These are phyloP conservation scores for Debaryomycetaceae sp. DNA, from an alignment of 1,139 yeast genomes.

Conservation along the genomic window DNA sequence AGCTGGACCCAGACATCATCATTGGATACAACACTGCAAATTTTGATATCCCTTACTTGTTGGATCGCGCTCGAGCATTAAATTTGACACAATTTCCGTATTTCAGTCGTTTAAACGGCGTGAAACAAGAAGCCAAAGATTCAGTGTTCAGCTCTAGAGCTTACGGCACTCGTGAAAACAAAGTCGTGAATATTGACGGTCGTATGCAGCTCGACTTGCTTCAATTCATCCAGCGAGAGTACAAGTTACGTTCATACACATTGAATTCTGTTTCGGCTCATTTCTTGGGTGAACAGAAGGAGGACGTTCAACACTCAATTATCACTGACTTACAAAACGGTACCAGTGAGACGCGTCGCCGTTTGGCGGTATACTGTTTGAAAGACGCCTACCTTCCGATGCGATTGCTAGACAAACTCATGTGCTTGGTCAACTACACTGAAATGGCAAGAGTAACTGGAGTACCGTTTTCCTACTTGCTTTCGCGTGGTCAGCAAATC, in stretches of 20 bases:
- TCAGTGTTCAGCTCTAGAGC: slow-evolving; percentile 89
- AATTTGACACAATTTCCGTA: slow-evolving; percentile 63
- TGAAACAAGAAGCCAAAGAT: slow-evolving; percentile 70
- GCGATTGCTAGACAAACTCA: slow-evolving; percentile 76
- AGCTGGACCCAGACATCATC: slow-evolving; percentile 90
- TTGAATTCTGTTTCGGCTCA: slow-evolving; percentile 93
- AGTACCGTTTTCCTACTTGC: slow-evolving; percentile 84
- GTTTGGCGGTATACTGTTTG: slow-evolving; percentile 93
- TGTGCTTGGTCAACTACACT: slow-evolving; percentile 94
- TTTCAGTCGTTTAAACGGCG: slow-evolving; percentile 64
- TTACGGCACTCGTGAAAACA: slow-evolving; percentile 90
- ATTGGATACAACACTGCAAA: slow-evolving; percentile 94
- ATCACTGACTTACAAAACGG: slow-evolving; percentile 94
- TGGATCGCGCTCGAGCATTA: slow-evolving; percentile 78
- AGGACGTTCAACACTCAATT: slow-evolving; percentile 95
- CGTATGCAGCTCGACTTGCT: slow-evolving; percentile 89
- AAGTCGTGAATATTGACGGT: slow-evolving; percentile 87
- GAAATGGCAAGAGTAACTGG: slow-evolving; percentile 99
- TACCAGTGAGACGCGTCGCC: slow-evolving; percentile 79
- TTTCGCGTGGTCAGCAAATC: slow-evolving; percentile 93
- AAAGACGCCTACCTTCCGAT: slow-evolving; percentile 93
- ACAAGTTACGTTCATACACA: slow-evolving; percentile 88
- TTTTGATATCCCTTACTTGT: slow-evolving; percentile 86
- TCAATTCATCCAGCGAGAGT: slow-evolving; percentile 90
- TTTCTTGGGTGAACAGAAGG: slow-evolving; percentile 90